Percentiles rank a stretch among this genome's conserved stretches.
phyloP scores from a whole-genome alignment of 805 yeast genomes.

The Wickerhamiella allomyrinae region DNA sequence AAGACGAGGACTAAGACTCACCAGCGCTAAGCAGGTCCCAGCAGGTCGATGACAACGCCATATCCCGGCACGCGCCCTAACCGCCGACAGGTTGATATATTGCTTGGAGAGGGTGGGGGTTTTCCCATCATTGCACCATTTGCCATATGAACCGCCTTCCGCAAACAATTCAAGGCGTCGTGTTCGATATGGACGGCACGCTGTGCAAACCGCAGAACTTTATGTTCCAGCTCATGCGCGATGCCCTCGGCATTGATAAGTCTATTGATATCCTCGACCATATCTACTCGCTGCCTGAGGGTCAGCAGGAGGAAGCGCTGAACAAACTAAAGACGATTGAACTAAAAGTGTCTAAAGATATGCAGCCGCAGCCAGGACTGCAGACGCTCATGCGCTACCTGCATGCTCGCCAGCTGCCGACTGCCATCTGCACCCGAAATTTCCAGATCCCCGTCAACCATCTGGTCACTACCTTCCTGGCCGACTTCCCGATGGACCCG shows the following conservation, averaged over 20 bases:
- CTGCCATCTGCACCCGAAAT: slow-evolving; percentile 53
- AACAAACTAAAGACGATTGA: slow-evolving; percentile 39
- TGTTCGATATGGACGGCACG: slow-evolving; percentile 76
- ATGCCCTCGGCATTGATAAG: slow-evolving; percentile 36
- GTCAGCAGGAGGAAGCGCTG: slow-evolving; percentile 32
- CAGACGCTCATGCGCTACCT: slow-evolving; percentile 27
- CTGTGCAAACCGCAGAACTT: slow-evolving; percentile 43
- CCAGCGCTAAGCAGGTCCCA: no score
- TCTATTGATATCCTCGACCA: slow-evolving; percentile 39
- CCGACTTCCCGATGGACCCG: slow-evolving; percentile 33
- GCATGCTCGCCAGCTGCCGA: slow-evolving; percentile 24
- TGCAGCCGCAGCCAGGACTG: slow-evolving; percentile 38
- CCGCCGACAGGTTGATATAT: no score
- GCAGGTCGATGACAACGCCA: no score
- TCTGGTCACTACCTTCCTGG: slow-evolving; percentile 33
- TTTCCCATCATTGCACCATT: no score
- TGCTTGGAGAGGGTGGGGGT: no score
- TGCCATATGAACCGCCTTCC: background rate
- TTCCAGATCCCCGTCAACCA: slow-evolving; percentile 20
- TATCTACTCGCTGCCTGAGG: slow-evolving; percentile 31
- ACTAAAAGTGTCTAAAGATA: slow-evolving; percentile 44
- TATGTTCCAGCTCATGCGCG: slow-evolving; percentile 39
- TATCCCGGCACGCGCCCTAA: no score
- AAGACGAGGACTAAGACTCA: no score
- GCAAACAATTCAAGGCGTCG: slow-evolving; percentile 34